Conservation (phyloP, 768 basidiomycete species). For the Brasilioporus rufonigricans region DNA sequence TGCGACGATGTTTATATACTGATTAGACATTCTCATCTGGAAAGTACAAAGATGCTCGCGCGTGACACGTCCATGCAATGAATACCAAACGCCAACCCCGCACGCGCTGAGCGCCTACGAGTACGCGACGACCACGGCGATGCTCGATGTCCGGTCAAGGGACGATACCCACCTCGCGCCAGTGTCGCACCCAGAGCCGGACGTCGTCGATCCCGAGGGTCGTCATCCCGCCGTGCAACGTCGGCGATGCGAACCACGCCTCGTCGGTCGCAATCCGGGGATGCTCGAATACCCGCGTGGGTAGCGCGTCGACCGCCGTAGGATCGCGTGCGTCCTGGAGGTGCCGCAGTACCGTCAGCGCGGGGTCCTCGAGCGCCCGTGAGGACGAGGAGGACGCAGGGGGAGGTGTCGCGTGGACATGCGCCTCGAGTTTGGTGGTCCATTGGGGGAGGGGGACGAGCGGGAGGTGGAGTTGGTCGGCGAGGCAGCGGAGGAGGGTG, state of each 20-base stretch:
- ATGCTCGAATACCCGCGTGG: constrained; percentile 3
- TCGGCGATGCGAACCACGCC: constrained; percentile 12
- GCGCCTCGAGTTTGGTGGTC: constrained; percentile 8
- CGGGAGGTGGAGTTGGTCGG: constrained; percentile 5
- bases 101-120: neutral
- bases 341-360: constrained; percentile 4
- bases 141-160: neutral
- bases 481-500: constrained; percentile 8
- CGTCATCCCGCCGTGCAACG: neutral
- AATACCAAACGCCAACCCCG: neutral
- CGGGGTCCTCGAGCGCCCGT: constrained; percentile 1
- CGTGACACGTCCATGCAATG: neutral
- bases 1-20: neutral
- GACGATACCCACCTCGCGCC: constrained; percentile 5
- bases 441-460: constrained; percentile 11
- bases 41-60: no score
- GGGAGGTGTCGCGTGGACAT: neutral
- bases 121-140: neutral
- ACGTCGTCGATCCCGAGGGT: constrained; percentile 5
- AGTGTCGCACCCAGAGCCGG: constrained; percentile 6
- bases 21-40: neutral
- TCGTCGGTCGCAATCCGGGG: neutral
- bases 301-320: neutral
- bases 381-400: neutral
- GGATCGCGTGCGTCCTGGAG: neutral